These are phyloP conservation scores for Plasmodium cynomolgi DNA, from an alignment of 169 alveolate species.

Conservation along the genomic window DNA sequence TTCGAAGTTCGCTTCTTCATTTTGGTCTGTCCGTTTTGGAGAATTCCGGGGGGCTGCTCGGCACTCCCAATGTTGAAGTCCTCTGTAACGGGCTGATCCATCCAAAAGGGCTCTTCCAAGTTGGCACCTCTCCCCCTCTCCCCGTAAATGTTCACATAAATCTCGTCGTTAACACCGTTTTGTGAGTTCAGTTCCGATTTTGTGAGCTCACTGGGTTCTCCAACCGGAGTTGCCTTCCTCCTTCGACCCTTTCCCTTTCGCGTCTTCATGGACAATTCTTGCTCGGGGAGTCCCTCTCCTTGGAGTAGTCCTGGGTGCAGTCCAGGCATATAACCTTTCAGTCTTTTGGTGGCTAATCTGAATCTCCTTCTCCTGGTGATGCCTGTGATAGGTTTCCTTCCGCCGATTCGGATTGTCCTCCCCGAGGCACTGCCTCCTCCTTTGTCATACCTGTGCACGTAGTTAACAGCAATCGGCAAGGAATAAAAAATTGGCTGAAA, in stretches of 20 bases:
- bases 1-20: not conserved
- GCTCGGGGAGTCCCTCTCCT: not conserved
- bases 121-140: not conserved
- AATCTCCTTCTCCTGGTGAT: not conserved
- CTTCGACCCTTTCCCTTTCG: not conserved
- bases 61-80: not conserved
- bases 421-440: not conserved
- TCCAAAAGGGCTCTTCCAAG: not conserved
- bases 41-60: not conserved
- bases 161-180: not conserved
- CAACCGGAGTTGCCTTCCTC: not conserved
- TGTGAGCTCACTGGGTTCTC: not conserved
- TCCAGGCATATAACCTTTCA: not conserved
- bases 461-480: not conserved
- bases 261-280: not conserved
- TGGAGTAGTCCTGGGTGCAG: not conserved
- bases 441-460: conserved; percentile 16
- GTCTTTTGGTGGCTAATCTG: not conserved
- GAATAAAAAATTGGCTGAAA: conserved; percentile 22
- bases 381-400: not conserved
- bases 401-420: not conserved
- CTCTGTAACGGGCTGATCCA: not conserved
- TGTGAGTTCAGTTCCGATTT: not conserved
- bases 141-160: not conserved
- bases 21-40: not conserved